Evolutionary conservation across 257 asterid species (phyloP).

Genomic region (Datura wrightii): DNA sequence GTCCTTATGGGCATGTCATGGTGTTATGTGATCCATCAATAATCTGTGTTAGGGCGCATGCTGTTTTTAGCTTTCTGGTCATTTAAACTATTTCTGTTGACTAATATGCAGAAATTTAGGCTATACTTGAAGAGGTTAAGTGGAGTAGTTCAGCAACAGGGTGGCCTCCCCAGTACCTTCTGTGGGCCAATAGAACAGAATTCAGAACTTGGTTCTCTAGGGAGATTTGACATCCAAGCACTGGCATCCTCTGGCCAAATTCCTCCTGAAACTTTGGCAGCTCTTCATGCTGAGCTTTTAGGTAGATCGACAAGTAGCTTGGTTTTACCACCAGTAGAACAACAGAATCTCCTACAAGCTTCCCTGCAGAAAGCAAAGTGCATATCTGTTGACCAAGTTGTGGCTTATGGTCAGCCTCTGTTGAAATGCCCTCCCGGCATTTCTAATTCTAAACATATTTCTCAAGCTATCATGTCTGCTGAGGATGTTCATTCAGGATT

Average conservation of each 20-base stretch:
- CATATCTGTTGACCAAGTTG: constrained; percentile 52
- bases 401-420: constrained; percentile 64
- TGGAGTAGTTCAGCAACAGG: constrained; percentile 78
- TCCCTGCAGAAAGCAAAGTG: constrained; percentile 63
- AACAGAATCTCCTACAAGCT: constrained; percentile 56
- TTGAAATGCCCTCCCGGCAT: constrained; percentile 59
- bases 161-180: constrained; percentile 57
- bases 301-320: constrained; percentile 59
- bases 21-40: constrained; percentile 22
- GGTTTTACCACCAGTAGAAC: constrained; percentile 64
- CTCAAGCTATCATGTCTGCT: constrained; percentile 51
- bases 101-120: constrained; percentile 76
- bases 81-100: constrained; percentile 30
- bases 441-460: constrained; percentile 47
- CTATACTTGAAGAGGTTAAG: constrained; percentile 77
- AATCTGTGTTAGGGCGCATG: constrained; percentile 18
- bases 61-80: constrained; percentile 13
- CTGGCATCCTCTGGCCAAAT: constrained; percentile 71
- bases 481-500: constrained; percentile 49
- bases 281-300: constrained; percentile 68
- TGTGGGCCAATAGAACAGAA: constrained; percentile 68
- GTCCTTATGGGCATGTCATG: constrained; percentile 20
- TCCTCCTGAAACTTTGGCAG: constrained; percentile 72
- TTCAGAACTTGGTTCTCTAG: constrained; percentile 60
- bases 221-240: constrained; percentile 69